Evolutionary conservation across 2,329 filamentous ascomycete species (phyloP), one percentile per base, ranked within the genome.

Genomic region (Colletotrichum plurivorum): DNA sequence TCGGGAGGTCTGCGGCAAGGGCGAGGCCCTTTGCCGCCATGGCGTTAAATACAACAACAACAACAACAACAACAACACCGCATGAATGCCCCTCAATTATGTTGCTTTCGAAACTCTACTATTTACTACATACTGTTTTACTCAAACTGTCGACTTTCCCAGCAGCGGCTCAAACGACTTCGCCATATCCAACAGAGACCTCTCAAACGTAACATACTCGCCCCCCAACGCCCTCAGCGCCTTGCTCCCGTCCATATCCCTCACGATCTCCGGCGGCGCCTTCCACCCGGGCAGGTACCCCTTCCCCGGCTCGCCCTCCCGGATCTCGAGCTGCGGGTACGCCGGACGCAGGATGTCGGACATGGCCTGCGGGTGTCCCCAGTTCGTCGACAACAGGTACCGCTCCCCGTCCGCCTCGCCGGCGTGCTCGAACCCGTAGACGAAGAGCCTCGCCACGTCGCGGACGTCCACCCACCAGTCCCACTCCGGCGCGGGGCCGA

Each of bases 401-500:
- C 83, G 75, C 72, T 85, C 77, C 2, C 81, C 80, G 63, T 84
- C 74, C 0, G 80, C 75, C 49, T 78, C 71, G 0, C 76, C 72
- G 0, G 79, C 73, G 39, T 84, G 73, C 63, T 81, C 78, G 20
- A 79, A 77, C 0, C 75, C 75, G 73, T 79, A 84, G 2, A 80
- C 73, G 15, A 82, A 75, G 49, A 83, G 74, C 8, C 76, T 75
- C 2, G 82, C 82, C 0, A 85, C 83, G 65, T 85, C 83, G 5
- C 82, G 77, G 0, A 85, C 81, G 68, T 85, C 84, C 15, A 85
- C 80, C 9, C 75, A 75, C 3, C 71, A 75, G 0, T 76, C 31
- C 57, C n/a, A 51, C n/a, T 25, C 27, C 57, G 25, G 27, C 46
- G 15, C n/a, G 45, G 57, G 57, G 4, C 36, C 57, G 3, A 36